Conservation (phyloP, 768 basidiomycete species). For the Suillus paluster region DNA sequence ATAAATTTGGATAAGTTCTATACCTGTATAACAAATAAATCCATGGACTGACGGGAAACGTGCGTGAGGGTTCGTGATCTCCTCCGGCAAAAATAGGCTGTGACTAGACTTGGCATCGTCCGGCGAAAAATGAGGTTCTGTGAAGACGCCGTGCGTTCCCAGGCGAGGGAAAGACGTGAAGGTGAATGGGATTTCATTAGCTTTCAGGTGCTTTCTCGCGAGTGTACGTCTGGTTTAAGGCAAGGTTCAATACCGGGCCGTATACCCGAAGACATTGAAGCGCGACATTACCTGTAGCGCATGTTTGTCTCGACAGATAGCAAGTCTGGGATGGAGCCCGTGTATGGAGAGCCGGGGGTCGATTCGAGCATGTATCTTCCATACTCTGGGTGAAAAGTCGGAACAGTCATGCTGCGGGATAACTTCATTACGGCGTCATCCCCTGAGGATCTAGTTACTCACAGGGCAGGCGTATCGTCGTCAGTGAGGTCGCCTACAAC, state of each 20-base stretch:
- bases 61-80: slow-evolving; percentile 96
- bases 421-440: slow-evolving; percentile 8
- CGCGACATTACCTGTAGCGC: slow-evolving; percentile 74
- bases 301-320: slow-evolving; percentile 93
- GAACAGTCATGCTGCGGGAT: slow-evolving; percentile 63
- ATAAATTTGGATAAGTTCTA: slow-evolving; percentile 20
- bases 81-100: slow-evolving; percentile 92
- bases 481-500: slow-evolving; percentile 69
- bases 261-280: not conserved
- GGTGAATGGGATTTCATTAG: slow-evolving; percentile 89
- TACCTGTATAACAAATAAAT: slow-evolving; percentile 13
- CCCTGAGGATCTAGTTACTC: slow-evolving; percentile 29
- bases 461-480: slow-evolving; percentile 58
- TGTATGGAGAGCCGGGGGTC: slow-evolving; percentile 95
- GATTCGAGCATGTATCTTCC: slow-evolving; percentile 99
- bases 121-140: slow-evolving; percentile 86
- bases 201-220: slow-evolving; percentile 79
- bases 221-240: slow-evolving; percentile 67
- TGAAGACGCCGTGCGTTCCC: slow-evolving; percentile 88
- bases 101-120: slow-evolving; percentile 82
- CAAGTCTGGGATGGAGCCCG: slow-evolving; percentile 83
- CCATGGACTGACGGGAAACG: slow-evolving; percentile 86
- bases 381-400: slow-evolving; percentile 97
- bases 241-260: slow-evolving; percentile 10
- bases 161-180: slow-evolving; percentile 95